phyloP scores from a whole-genome alignment of 2,329 filamentous ascomycete species.

The Hortaea sp. region DNA sequence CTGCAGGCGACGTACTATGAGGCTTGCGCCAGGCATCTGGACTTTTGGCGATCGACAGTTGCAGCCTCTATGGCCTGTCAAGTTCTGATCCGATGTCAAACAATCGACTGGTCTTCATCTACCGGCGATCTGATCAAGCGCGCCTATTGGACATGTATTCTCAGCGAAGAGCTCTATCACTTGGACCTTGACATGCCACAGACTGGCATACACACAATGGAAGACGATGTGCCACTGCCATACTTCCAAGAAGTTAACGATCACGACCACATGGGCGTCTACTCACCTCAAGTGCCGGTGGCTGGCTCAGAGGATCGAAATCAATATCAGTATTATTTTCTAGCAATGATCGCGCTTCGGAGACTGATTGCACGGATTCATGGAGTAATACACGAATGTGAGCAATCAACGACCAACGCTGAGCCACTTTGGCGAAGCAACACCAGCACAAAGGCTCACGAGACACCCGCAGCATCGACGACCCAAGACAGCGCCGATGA shows the following conservation, averaged over 20 bases:
- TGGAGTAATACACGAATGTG: constrained; percentile 42
- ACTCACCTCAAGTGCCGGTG: constrained; percentile 9
- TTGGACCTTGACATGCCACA: constrained; percentile 49
- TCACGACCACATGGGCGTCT: constrained; percentile 16
- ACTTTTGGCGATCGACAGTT: constrained; percentile 50
- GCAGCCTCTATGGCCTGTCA: constrained; percentile 49
- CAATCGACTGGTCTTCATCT: constrained; percentile 38
- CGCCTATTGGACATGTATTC: constrained; percentile 48
- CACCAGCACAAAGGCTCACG: constrained; percentile 1
- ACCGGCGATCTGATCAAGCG: constrained; percentile 45
- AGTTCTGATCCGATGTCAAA: constrained; percentile 41
- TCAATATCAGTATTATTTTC: constrained; percentile 49
- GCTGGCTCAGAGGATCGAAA: constrained; percentile 23
- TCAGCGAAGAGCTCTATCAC: constrained; percentile 41
- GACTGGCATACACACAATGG: constrained; percentile 45
- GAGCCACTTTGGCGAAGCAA: constrained; percentile 7
- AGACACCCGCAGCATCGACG: neutral
- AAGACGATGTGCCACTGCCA: constrained; percentile 46
- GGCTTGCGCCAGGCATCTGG: constrained; percentile 30
- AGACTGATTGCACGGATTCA: constrained; percentile 46
- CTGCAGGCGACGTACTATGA: constrained; percentile 36
- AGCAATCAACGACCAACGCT: constrained; percentile 18
- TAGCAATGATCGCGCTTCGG: constrained; percentile 49
- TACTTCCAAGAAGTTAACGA: constrained; percentile 32
- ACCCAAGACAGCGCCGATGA: constrained; percentile 14